Evolutionary conservation across 2,329 filamentous ascomycete species (phyloP).

Genomic region (Microdochium bolleyi): DNA sequence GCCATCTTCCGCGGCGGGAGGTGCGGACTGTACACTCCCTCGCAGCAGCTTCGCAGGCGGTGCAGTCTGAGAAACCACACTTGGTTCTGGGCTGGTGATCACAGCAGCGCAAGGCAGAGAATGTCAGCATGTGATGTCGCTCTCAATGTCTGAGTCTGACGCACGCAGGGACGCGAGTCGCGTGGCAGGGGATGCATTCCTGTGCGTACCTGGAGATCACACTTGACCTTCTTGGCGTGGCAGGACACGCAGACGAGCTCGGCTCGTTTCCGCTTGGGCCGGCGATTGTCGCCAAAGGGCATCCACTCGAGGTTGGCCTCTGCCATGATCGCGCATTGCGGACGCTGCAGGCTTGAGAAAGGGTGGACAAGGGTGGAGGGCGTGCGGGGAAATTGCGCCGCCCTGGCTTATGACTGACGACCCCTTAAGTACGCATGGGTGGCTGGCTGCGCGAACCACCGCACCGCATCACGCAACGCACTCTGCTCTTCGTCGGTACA

Average conservation of each 20-base stretch:
- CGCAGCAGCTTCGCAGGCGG: background rate
- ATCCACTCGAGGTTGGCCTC: constrained; percentile 22
- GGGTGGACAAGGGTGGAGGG: background rate
- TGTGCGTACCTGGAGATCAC: constrained; percentile 19
- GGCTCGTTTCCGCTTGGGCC: constrained; percentile 23
- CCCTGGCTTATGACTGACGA: too few species aligned
- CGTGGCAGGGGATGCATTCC: too few species aligned
- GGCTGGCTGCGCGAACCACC: too few species aligned
- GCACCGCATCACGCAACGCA: too few species aligned
- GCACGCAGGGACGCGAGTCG: too few species aligned
- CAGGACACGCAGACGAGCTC: constrained; percentile 20
- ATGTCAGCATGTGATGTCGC: too few species aligned
- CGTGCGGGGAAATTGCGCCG: too few species aligned
- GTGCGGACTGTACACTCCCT: background rate
- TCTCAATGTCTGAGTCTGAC: too few species aligned
- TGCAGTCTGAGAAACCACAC: background rate
- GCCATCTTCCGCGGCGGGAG: background rate
- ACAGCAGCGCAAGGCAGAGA: too few species aligned
- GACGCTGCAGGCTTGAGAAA: background rate
- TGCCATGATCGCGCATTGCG: constrained; percentile 12
- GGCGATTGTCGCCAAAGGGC: constrained; percentile 16
- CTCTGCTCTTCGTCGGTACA: too few species aligned
- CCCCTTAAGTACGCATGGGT: too few species aligned
- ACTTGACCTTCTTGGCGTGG: constrained; percentile 26
- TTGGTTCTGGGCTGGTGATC: background rate